Conservation (phyloP, 441 rosid genomes). For the Breynia disticha region DNA sequence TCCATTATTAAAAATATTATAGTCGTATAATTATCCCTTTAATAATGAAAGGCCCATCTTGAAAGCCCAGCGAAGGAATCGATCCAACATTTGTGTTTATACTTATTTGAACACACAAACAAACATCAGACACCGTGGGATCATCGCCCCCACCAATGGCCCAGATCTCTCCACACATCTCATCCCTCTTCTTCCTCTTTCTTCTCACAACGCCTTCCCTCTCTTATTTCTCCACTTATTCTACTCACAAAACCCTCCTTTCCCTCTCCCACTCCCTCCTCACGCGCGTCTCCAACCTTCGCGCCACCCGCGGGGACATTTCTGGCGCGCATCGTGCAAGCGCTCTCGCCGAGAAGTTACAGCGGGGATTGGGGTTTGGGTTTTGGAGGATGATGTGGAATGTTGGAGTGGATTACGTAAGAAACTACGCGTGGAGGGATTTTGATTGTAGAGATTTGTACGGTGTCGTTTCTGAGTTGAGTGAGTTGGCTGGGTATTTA, state of each 20-base stretch:
- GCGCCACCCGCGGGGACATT: conserved; percentile 57
- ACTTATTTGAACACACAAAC: no score
- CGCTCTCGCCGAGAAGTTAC: conserved; percentile 39
- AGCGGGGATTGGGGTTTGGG: conserved; percentile 38
- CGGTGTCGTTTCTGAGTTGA: conserved; percentile 50
- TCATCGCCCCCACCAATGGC: conserved; percentile 18
- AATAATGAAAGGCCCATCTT: no score
- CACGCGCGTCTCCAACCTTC: conserved; percentile 57
- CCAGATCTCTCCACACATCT: conserved; percentile 14
- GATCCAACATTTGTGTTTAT: no score
- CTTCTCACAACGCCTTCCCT: conserved; percentile 18
- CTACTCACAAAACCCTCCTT: conserved; percentile 33
- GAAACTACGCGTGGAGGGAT: conserved; percentile 63
- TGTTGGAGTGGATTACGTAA: conserved; percentile 56
- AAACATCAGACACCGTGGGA: no score
- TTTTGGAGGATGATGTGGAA: conserved; percentile 36
- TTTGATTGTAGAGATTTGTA: conserved; percentile 40
- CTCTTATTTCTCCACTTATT: conserved; percentile 22
- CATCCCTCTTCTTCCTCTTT: conserved; percentile 23
- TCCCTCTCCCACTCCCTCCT: conserved; percentile 59
- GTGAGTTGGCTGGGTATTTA: conserved; percentile 35
- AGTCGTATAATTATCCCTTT: no score
- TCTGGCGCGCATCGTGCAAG: conserved; percentile 48
- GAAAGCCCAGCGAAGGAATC: no score
- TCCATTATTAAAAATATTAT: no score